Conservation (phyloP, 106 monocot species). For the Gastrodia elata region DNA sequence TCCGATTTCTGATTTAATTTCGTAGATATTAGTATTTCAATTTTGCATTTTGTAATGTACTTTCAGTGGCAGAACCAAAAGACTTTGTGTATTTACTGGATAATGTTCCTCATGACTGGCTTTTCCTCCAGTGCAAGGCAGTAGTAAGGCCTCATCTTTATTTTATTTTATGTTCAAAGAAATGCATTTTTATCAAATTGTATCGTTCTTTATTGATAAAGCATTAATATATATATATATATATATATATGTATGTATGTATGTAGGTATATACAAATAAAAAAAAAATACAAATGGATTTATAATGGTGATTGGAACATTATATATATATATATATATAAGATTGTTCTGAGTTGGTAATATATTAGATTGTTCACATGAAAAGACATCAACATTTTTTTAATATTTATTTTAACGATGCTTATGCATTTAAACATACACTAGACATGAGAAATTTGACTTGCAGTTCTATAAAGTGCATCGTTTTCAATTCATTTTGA, state of each 20-base stretch:
- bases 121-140: conserved; percentile 90
- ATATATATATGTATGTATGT: not conserved
- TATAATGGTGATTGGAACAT: no score
- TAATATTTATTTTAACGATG: no score
- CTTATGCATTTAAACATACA: no score
- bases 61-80: conserved; percentile 15
- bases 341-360: no score
- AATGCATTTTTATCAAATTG: not conserved
- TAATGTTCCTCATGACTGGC: conserved; percentile 95
- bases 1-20: not conserved
- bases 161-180: not conserved
- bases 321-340: not conserved
- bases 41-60: not conserved
- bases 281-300: no score
- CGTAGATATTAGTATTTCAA: not conserved
- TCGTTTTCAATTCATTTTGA: no score
- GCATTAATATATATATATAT: no score
- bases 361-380: no score
- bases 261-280: not conserved
- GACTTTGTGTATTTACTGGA: conserved; percentile 74
- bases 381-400: no score
- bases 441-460: no score
- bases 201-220: not conserved
- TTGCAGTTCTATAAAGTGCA: no score
- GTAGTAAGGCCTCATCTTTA: conserved; percentile 50